Conservation (phyloP, 495 filamentous ascomycete genomes). For the Melanomma pulvis-pyrius region DNA sequence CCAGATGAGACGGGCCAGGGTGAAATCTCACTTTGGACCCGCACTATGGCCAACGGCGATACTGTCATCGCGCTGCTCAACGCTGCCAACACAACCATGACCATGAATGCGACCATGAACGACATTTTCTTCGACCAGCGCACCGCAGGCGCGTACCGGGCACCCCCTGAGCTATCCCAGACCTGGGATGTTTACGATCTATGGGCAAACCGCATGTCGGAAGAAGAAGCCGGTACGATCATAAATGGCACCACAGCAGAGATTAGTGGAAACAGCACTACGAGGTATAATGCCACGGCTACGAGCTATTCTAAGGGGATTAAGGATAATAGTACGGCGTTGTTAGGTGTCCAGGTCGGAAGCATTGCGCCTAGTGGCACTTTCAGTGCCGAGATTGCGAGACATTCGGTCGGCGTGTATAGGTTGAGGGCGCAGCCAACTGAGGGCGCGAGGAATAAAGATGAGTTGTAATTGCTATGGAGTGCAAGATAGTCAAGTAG, state of each 20-base stretch:
- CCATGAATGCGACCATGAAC: conserved; percentile 55
- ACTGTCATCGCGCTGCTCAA: conserved; percentile 56
- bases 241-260: conserved; percentile 40
- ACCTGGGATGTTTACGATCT: conserved; percentile 60
- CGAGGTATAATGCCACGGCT: conserved; percentile 50
- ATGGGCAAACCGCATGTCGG: conserved; percentile 58
- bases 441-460: conserved; percentile 43
- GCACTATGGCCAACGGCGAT: conserved; percentile 51
- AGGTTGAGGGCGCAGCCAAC: conserved; percentile 46
- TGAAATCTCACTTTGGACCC: conserved; percentile 57
- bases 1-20: conserved; percentile 44
- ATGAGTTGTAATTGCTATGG: conserved; percentile 41
- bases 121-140: conserved; percentile 58
- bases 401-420: conserved; percentile 54
- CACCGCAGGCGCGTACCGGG: conserved; percentile 46
- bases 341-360: conserved; percentile 52
- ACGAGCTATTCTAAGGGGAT: conserved; percentile 50
- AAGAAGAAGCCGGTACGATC: conserved; percentile 49
- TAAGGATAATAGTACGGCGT: conserved; percentile 41
- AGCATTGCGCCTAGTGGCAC: conserved; percentile 48
- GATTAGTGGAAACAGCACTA: conserved; percentile 23
- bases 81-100: conserved; percentile 44
- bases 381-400: conserved; percentile 47
- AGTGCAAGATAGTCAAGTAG: not conserved
- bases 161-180: conserved; percentile 42